A percentile compares a stretch with the other conserved stretches of the same genome.
Evolutionary conservation across 2,329 filamentous ascomycete species (phyloP).

Genomic region (Phymatotrichopsis omnivora): DNA sequence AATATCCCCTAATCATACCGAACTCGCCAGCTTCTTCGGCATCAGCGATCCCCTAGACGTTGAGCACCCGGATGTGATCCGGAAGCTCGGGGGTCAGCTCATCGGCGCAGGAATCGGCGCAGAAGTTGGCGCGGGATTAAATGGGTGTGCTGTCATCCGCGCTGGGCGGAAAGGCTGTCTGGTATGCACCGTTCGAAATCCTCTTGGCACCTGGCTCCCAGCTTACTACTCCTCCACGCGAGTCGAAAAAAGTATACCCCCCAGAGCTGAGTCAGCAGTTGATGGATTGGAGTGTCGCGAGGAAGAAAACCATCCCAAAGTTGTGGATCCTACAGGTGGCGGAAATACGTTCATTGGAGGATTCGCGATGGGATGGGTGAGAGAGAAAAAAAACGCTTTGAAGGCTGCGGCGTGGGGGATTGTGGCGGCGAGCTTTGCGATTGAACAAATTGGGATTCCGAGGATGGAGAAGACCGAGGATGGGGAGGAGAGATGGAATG

Average conservation of each 20-base stretch:
- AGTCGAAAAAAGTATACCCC: background rate
- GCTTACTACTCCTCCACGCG: constrained; percentile 53
- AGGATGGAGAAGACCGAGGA: constrained; percentile 40
- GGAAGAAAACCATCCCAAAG: constrained; percentile 34
- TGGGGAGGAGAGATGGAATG: constrained; percentile 53
- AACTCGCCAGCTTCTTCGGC: constrained; percentile 79
- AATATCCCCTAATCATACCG: constrained; percentile 72
- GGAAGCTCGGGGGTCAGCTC: constrained; percentile 37
- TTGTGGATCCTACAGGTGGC: constrained; percentile 88
- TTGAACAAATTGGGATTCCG: constrained; percentile 87
- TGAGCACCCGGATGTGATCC: constrained; percentile 36
- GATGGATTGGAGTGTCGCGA: too few relatives aligned
- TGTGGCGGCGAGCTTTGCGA: constrained; percentile 80
- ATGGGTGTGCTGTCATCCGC: constrained; percentile 52
- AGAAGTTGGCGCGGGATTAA: constrained; percentile 31
- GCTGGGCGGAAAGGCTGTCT: constrained; percentile 60
- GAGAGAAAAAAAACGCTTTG: constrained; percentile 44
- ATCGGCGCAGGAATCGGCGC: constrained; percentile 32
- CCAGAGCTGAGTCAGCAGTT: constrained; percentile 14
- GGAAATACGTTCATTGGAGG: constrained; percentile 70
- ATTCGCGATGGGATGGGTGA: constrained; percentile 48
- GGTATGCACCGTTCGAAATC: constrained; percentile 31
- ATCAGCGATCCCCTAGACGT: constrained; percentile 35
- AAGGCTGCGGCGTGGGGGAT: constrained; percentile 69
- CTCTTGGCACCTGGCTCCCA: constrained; percentile 63